These are phyloP conservation scores for Xylaria digitata DNA, from an alignment of 2,329 filamentous ascomycete genomes.

Conservation along the genomic window DNA sequence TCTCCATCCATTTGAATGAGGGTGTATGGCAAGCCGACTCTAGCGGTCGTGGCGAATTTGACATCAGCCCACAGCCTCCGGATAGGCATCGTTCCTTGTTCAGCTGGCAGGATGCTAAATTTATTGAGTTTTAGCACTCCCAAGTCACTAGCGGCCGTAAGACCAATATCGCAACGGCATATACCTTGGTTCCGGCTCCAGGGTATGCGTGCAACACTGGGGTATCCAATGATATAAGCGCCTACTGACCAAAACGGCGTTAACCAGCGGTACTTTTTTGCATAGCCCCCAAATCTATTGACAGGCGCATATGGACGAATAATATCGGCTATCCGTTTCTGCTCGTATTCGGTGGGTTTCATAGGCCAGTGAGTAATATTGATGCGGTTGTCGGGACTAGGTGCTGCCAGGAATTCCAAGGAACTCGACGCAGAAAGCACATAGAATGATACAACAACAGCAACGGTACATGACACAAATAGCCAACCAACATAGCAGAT, in stretches of 20 bases:
- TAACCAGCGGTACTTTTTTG: background rate
- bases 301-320: conserved; percentile 8
- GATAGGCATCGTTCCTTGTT: background rate
- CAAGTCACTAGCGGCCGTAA: background rate
- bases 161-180: conserved; percentile 11
- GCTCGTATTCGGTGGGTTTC: background rate
- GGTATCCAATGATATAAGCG: conserved; percentile 9
- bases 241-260: conserved; percentile 2
- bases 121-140: conserved; percentile 1
- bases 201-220: conserved; percentile 12
- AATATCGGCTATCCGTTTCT: conserved; percentile 5
- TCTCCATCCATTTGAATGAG: too few species aligned
- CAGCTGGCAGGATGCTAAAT: background rate
- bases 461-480: too few species aligned
- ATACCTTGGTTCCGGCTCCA: conserved; percentile 9
- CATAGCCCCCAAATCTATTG: conserved; percentile 30
- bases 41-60: background rate
- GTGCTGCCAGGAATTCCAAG: background rate
- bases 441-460: too few species aligned
- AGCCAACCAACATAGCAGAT: too few species aligned
- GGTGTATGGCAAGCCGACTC: too few species aligned
- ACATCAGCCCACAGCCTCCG: conserved; percentile 8
- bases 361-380: background rate
- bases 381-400: background rate
- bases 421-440: too few species aligned